Conservation (phyloP, 2,329 filamentous ascomycete genomes). For the Scedosporium minutisporum region DNA sequence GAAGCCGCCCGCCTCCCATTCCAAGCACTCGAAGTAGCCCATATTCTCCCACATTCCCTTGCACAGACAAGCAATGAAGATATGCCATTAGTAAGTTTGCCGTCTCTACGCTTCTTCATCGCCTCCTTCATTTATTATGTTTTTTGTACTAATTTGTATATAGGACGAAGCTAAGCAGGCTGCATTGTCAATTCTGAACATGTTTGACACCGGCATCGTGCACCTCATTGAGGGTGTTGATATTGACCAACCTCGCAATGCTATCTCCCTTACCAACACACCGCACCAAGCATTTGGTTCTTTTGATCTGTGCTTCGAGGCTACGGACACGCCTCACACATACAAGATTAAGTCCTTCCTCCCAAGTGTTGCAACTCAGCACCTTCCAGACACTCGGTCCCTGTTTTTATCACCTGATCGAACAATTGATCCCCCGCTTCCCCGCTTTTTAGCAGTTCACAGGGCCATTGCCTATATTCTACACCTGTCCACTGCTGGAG, state of each 20-base stretch:
- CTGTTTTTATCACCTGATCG: slow-evolving; percentile 16
- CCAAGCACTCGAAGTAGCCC: slow-evolving; percentile 9
- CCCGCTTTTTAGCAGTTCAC: slow-evolving; percentile 23
- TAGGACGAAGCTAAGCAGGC: slow-evolving; percentile 19
- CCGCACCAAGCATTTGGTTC: slow-evolving; percentile 13
- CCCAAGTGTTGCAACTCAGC: neutral
- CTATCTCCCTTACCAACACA: slow-evolving; percentile 14
- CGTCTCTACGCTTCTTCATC: neutral
- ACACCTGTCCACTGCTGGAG: slow-evolving; percentile 19
- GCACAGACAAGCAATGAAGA: too few species aligned
- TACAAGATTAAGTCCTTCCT: slow-evolving; percentile 14
- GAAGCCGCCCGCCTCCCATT: neutral
- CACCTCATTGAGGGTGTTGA: slow-evolving; percentile 26
- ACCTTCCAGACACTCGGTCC: slow-evolving; percentile 19
- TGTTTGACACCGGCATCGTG: slow-evolving; percentile 27
- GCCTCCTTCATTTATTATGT: neutral
- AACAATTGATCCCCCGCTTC: slow-evolving; percentile 21
- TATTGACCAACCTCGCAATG: slow-evolving; percentile 30
- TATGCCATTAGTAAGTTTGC: neutral
- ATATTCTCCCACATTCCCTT: neutral
- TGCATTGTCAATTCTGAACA: slow-evolving; percentile 27
- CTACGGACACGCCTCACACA: slow-evolving; percentile 17
- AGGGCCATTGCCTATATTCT: slow-evolving; percentile 23
- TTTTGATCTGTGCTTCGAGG: slow-evolving; percentile 15
- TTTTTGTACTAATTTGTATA: slow-evolving; percentile 8